These are phyloP conservation scores for Mycena vulgaris DNA, from an alignment of 768 basidiomycete genomes.

Conservation along the genomic window DNA sequence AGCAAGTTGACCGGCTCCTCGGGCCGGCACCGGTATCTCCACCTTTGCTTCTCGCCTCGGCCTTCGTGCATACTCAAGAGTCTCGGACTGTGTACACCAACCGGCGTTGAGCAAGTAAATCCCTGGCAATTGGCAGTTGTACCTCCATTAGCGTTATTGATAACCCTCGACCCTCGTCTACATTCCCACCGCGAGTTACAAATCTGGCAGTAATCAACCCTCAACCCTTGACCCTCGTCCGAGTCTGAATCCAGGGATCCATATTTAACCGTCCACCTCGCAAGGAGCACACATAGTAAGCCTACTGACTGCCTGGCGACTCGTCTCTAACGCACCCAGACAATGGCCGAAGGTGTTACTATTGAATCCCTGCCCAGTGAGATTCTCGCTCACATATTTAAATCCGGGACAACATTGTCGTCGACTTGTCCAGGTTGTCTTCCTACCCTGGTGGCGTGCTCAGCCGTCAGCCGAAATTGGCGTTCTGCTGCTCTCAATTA, in stretches of 20 bases:
- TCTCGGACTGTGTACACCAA: no score
- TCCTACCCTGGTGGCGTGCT: conserved; percentile 15
- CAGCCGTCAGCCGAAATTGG: conserved; percentile 28
- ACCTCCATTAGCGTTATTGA: no score
- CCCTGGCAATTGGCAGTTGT: no score
- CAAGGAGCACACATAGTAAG: background rate
- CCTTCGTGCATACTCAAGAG: no score
- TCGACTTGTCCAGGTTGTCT: conserved; percentile 22
- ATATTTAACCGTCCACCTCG: no score
- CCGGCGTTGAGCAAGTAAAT: no score
- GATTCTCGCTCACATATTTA: conserved; percentile 33
- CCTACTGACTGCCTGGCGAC: background rate
- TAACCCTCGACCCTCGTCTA: background rate
- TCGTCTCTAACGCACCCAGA: background rate
- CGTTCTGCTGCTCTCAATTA: conserved; percentile 30
- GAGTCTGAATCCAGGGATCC: no score
- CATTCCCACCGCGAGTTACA: no score
- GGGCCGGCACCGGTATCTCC: no score
- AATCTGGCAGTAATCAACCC: no score
- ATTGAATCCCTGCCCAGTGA: conserved; percentile 20
- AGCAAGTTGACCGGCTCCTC: no score
- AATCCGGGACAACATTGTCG: conserved; percentile 14
- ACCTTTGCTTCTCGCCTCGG: no score
- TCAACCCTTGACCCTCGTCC: background rate
- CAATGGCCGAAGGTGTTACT: background rate